Percentiles rank a stretch among this genome's conserved stretches.
phyloP scores from a whole-genome alignment of 306 rosid species.

The Dalbergia cultrata region DNA sequence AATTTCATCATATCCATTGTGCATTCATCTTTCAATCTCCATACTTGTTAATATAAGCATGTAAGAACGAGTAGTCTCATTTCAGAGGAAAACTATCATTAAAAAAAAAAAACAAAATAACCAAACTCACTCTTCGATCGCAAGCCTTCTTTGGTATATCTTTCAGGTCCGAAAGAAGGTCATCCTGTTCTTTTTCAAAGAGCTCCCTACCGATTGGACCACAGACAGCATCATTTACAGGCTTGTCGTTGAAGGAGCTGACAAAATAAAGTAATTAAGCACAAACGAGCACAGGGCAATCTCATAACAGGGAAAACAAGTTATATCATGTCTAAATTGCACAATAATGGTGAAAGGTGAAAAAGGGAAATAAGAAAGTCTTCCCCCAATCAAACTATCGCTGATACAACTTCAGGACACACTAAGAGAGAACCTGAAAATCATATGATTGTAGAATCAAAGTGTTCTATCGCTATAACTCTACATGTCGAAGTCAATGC shows the following conservation, averaged over 20 bases:
- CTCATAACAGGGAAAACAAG: constrained; percentile 9
- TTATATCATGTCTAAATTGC: background rate
- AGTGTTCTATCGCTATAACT: constrained; percentile 30
- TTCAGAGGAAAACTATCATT: constrained; percentile 12
- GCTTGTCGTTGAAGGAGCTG: constrained; percentile 94
- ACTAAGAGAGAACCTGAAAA: constrained; percentile 25
- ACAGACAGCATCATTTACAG: constrained; percentile 74
- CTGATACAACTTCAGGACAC: constrained; percentile 16
- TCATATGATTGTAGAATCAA: background rate
- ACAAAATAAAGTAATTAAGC: constrained; percentile 29
- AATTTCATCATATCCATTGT: constrained; percentile 21
- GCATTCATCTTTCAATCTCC: constrained; percentile 5
- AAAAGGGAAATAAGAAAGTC: background rate
- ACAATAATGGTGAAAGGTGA: background rate
- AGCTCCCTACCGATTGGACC: constrained; percentile 93
- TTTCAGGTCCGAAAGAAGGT: constrained; percentile 90
- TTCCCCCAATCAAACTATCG: constrained; percentile 14
- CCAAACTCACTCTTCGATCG: constrained; percentile 83
- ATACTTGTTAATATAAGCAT: constrained; percentile 1
- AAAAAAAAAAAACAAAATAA: background rate
- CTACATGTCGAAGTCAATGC: constrained; percentile 7
- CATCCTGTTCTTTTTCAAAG: constrained; percentile 89
- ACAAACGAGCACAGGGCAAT: constrained; percentile 7
- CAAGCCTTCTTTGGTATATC: constrained; percentile 93
- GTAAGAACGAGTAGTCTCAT: background rate